A percentile compares a stretch with the other conserved stretches of the same genome.
These are phyloP conservation scores for Tetrahymena thermophila DNA, from an alignment of 73 alveolate genomes.

Conservation along the genomic window DNA sequence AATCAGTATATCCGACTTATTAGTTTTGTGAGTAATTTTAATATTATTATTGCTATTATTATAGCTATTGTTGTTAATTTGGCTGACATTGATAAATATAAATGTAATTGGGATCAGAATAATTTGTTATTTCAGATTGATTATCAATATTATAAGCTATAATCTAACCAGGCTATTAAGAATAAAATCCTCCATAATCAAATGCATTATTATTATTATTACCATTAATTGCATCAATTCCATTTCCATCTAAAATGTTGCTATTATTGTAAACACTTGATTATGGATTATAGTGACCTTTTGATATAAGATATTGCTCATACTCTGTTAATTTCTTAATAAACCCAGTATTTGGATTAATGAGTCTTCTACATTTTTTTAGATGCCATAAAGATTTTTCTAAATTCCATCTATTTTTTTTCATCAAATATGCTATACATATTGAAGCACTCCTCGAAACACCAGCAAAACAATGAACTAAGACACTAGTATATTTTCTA, in stretches of 20 bases:
- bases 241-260: neutral
- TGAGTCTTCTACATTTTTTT: neutral
- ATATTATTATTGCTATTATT: neutral
- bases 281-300: neutral
- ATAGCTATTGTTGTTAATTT: neutral
- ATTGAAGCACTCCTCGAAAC: conserved; percentile 61
- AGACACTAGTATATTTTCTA: conserved; percentile 50
- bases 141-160: neutral
- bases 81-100: neutral
- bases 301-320: neutral
- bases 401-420: conserved; percentile 12
- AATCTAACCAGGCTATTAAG: neutral
- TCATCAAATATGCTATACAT: conserved; percentile 64
- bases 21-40: neutral
- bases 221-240: neutral
- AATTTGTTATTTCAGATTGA: neutral
- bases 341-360: neutral
- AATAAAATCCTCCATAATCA: neutral
- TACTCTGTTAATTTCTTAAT: neutral
- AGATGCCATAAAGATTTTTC: conserved; percentile 57
- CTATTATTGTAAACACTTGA: neutral
- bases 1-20: neutral
- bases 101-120: neutral
- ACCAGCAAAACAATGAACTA: conserved; percentile 79
- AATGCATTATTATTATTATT: neutral